These are phyloP conservation scores for Phytophthora pinifolia DNA, from an alignment of 352 stramenopile species.

Conservation along the genomic window DNA sequence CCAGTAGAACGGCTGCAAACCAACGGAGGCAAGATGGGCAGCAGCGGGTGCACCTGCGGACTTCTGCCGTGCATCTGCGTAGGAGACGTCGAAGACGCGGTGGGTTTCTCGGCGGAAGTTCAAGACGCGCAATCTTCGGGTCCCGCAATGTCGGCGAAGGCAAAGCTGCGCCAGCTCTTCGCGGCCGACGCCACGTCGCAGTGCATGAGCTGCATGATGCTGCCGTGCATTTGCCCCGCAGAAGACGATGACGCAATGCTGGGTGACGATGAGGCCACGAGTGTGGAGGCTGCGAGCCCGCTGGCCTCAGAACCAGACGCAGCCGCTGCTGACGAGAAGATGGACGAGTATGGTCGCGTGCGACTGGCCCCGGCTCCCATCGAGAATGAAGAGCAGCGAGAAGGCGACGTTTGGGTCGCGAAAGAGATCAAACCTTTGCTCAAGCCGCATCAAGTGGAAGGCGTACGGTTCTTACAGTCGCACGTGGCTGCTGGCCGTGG, in stretches of 20 bases:
- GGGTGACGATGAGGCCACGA: slow-evolving; percentile 47
- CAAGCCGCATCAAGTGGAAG: slow-evolving; percentile 78
- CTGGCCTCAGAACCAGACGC: slow-evolving; percentile 25
- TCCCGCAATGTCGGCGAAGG: slow-evolving; percentile 6
- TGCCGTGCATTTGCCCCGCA: slow-evolving; percentile 75
- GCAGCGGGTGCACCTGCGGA: slow-evolving; percentile 51
- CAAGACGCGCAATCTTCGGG: not conserved
- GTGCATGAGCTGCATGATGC: slow-evolving; percentile 74
- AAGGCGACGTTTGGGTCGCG: slow-evolving; percentile 58
- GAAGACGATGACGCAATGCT: slow-evolving; percentile 40
- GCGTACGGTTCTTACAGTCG: slow-evolving; percentile 67
- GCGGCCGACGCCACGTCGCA: slow-evolving; percentile 53
- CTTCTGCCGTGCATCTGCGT: slow-evolving; percentile 78
- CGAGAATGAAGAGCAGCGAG: not conserved
- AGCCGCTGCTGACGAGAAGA: slow-evolving; percentile 30
- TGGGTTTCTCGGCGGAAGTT: slow-evolving; percentile 19
- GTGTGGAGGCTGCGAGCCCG: slow-evolving; percentile 41
- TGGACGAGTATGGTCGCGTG: slow-evolving; percentile 60
- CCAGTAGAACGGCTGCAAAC: not conserved
- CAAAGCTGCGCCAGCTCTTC: slow-evolving; percentile 57
- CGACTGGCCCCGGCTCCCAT: slow-evolving; percentile 25
- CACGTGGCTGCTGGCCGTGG: slow-evolving; percentile 55
- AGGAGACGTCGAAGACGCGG: slow-evolving; percentile 32
- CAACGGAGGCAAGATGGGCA: slow-evolving; percentile 13
- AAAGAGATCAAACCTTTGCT: slow-evolving; percentile 73